Base-by-base conservation (phyloP, 495 filamentous ascomycete species). In the Tuber calosporum region DNA sequence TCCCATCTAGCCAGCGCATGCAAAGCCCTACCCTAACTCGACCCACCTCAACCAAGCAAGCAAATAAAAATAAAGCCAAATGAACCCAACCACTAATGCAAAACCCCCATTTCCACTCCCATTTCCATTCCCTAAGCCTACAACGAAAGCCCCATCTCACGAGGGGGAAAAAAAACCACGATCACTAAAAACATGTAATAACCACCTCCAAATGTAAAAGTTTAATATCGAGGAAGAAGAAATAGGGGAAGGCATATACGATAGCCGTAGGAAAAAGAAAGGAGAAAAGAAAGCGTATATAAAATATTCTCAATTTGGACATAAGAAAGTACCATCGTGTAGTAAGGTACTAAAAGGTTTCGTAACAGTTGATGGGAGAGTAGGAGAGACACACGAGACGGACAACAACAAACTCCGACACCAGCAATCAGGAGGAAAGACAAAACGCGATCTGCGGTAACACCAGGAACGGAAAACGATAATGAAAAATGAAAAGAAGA, bases 241-340 rank as follows among this genome's bases (percentile, higher is more conserved):
- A 70, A 71, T 58, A 67, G 41, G 77, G 75, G 74, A 48, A 69
- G 45, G 68, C 42, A 9, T n/a, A 7, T 22, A 48, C 45, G 45
- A 22, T 48, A 48, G 7, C 20, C 9, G 45, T 48, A 22, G 2
- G 45, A 76, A 72, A 76, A 39, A 22, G 36, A 48, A 78, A 72
- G 71, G 66, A 67, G 30, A 77, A 62, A 72, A 48, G 7, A 72
- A 40, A 62, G 53, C 53, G 53, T 62, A 62, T 62, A 34, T 58
- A 62, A 62, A 34, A 34, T 62, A 62, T 62, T 62, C 53, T 62
- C 53, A 62, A 62, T 62, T 62, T 62, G 26, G 53, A 62, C 53
- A 62, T 62, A 62, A 62, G 53, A 62, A 62, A 62, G 19, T 62
- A 34, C 53, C 53, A 26, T 62, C 53, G 26, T 62, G 53, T 62